Evolutionary conservation across 2,329 filamentous ascomycete genomes (phyloP).

Genomic region (Diaporthe sp.): DNA sequence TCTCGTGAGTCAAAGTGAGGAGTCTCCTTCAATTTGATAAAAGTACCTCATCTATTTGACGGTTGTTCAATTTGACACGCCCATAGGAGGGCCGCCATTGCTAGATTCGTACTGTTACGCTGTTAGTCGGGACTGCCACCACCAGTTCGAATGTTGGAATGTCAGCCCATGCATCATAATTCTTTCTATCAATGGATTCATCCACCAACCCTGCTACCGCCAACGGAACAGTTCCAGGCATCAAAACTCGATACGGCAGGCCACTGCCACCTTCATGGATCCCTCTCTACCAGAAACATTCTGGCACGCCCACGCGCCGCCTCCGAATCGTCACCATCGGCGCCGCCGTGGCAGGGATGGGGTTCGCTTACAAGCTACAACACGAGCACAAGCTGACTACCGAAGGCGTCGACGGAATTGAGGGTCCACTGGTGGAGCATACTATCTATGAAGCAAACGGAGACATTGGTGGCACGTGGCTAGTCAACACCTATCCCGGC

Average conservation of each 20-base stretch:
- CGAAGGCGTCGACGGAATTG: not conserved
- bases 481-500: slow-evolving; percentile 67
- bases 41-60: rapidly evolving
- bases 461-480: slow-evolving; percentile 65
- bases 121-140: not conserved
- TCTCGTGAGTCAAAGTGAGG: not conserved
- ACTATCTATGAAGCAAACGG: slow-evolving; percentile 72
- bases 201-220: not conserved
- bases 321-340: slow-evolving; percentile 32
- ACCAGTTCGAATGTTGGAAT: not conserved
- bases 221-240: not conserved
- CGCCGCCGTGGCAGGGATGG: slow-evolving; percentile 24
- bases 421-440: slow-evolving; percentile 50
- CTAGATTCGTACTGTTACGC: not conserved
- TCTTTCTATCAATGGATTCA: not conserved
- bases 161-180: too few relatives aligned
- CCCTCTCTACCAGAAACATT: slow-evolving; percentile 25
- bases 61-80: not conserved
- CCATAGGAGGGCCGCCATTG: not conserved
- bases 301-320: slow-evolving; percentile 23
- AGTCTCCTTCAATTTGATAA: not conserved
- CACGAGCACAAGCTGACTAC: slow-evolving; percentile 18
- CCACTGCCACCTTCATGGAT: slow-evolving; percentile 25
- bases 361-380: slow-evolving; percentile 29
- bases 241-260: slow-evolving; percentile 13